Evolutionary conservation across 1,284 basidiomycete genomes (phyloP), one percentile per base, ranked within the genome.

Genomic region (Moesziomyces parantarcticus): DNA sequence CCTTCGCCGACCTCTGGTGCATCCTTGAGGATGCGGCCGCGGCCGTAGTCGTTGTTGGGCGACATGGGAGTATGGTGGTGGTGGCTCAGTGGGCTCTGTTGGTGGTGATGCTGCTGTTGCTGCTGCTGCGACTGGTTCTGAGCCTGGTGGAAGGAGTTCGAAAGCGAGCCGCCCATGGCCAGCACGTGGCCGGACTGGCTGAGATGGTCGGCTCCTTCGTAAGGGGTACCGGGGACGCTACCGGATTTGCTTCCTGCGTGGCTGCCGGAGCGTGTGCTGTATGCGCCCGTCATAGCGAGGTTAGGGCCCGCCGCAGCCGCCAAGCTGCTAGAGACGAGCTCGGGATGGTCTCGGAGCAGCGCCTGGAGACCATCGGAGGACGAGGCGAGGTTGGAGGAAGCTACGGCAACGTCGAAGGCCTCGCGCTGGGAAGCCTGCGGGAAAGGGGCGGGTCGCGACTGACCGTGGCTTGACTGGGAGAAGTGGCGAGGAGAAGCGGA

Each of bases 341-440:
- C 79, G 1, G 82, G 82, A 41, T 83, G 78, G 41, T 83, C 82
- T 10, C 82, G 71, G 44, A 83, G 59, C 36, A 83, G 53, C 5
- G 82, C 81, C 44, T 83, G 77, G 4, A 83, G 62, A 4, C 82
- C 82, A 50, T 79, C 78, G 5, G 77, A 78, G 10, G 74, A 71
- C 13, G 53, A 57, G 14, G 79, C 76, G 6, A 81, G 66, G 42
- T 76, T 70, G 26, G 77, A 79, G 20, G 76, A 72, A 18, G 75
- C 76, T 6, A 81, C 79, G 3, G 77, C 77, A 6, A 67, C 59
- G 41, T 77, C 76, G 39, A 79, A 81, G 1, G 69, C 67, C 49
- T 78, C 76, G 20, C 77, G 46, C 50, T 79, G 69, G 9, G 48
- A 44, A 1, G 66, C 69, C 36, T 72, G 64, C n/a, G 76, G 79